These are phyloP conservation scores for Tolypocladium tropicale DNA, from an alignment of 2,329 filamentous ascomycete genomes.

Conservation along the genomic window DNA sequence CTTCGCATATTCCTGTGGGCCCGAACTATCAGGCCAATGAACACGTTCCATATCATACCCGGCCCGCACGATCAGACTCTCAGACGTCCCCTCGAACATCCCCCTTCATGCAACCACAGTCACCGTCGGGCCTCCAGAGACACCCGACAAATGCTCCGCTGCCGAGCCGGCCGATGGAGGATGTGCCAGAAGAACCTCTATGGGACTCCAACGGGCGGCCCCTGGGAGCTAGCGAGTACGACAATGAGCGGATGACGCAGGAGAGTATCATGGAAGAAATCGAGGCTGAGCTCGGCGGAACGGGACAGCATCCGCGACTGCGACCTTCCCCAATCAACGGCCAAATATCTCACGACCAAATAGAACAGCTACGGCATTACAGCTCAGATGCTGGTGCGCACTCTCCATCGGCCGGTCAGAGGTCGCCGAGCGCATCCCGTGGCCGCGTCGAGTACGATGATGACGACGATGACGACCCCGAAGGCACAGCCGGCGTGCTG, in stretches of 20 bases:
- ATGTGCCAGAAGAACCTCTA: conserved; percentile 27
- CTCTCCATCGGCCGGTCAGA: conserved; percentile 15
- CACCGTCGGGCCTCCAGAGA: conserved; percentile 37
- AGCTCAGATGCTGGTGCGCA: conserved; percentile 36
- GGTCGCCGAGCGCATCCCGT: conserved; percentile 2
- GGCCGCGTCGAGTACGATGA: conserved; percentile 23
- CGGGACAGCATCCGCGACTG: conserved; percentile 18
- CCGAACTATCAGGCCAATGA: conserved; percentile 39
- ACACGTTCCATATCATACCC: conserved; percentile 32
- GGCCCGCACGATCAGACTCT: conserved; percentile 38
- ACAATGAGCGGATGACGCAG: conserved; percentile 31
- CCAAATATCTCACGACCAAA: conserved; percentile 33
- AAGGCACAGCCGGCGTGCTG: conserved; percentile 73
- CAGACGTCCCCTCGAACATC: conserved; percentile 37
- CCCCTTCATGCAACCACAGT: conserved; percentile 28
- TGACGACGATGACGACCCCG: conserved; percentile 81
- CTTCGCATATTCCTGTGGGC: conserved; percentile 42
- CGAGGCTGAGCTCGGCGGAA: conserved; percentile 39
- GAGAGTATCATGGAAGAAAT: conserved; percentile 49
- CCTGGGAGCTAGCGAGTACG: conserved; percentile 13
- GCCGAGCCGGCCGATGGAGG: conserved; percentile 41
- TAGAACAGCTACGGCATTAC: conserved; percentile 37
- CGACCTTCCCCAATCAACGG: conserved; percentile 35
- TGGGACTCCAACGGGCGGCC: conserved; percentile 28
- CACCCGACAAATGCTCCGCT: conserved; percentile 52